Evolutionary conservation across 1,284 basidiomycete genomes (phyloP).

Genomic region (Leucoagaricus sp.): DNA sequence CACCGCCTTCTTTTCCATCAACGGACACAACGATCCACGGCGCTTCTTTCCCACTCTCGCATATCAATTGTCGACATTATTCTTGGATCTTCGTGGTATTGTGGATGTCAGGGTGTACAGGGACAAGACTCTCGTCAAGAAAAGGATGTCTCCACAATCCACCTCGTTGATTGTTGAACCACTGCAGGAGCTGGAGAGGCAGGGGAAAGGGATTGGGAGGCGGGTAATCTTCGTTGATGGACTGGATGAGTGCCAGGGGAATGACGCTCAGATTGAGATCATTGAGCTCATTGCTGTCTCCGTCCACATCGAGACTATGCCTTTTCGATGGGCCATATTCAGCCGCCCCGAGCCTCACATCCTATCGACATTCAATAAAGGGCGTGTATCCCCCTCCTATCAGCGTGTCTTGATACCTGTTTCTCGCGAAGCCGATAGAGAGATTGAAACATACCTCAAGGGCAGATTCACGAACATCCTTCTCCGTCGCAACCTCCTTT

Average conservation of each 20-base stretch:
- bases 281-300: background rate
- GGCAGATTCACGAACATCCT: conserved; percentile 5
- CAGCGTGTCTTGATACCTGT: background rate
- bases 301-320: background rate
- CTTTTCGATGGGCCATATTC: conserved; percentile 3
- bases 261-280: background rate
- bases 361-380: background rate
- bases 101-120: background rate
- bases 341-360: conserved; percentile 11
- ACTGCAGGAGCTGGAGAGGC: background rate
- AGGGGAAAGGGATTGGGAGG: background rate
- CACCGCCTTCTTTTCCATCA: too few relatives aligned
- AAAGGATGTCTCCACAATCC: background rate
- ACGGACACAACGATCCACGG: too few relatives aligned
- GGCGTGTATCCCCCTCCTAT: background rate
- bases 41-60: conserved; percentile 5
- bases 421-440: background rate
- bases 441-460: conserved; percentile 5
- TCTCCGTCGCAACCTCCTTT: background rate
- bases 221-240: conserved; percentile 13
- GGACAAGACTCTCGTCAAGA: background rate
- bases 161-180: conserved; percentile 1
- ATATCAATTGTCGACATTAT: conserved; percentile 3
- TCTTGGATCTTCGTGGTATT: background rate
- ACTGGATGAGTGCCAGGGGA: conserved; percentile 14